phyloP scores from a whole-genome alignment of 495 filamentous ascomycete genomes.

The Lasiosphaeria miniovina region DNA sequence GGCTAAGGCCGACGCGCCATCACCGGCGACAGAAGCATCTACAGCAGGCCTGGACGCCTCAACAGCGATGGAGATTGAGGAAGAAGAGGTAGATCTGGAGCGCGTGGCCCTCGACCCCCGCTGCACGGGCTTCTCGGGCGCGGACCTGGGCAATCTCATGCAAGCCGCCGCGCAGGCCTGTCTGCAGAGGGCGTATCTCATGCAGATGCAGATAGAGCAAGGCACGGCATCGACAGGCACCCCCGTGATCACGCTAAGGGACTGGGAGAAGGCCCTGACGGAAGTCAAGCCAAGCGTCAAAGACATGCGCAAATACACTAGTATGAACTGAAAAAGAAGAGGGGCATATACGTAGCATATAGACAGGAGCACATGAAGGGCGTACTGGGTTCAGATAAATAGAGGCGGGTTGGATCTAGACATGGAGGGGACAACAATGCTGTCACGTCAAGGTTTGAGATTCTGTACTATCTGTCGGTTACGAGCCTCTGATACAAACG shows the following conservation, averaged over 20 bases:
- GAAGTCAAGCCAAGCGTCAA: constrained; percentile 80
- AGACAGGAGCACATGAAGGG: neutral
- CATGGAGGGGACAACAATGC: no score
- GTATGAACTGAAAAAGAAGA: constrained; percentile 4
- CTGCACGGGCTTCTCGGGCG: constrained; percentile 86
- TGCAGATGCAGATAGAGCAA: constrained; percentile 6
- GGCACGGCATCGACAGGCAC: constrained; percentile 21
- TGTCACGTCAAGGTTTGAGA: no score
- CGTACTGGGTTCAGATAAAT: no score
- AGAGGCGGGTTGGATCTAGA: no score
- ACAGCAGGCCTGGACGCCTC: constrained; percentile 4
- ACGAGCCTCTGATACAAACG: no score
- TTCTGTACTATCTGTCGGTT: no score
- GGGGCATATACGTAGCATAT: neutral
- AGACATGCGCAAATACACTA: constrained; percentile 39
- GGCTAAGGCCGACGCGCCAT: constrained; percentile 9
- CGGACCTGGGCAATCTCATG: constrained; percentile 77
- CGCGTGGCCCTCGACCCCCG: constrained; percentile 60
- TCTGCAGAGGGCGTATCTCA: constrained; percentile 54
- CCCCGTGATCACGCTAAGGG: constrained; percentile 58
- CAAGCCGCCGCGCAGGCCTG: constrained; percentile 75
- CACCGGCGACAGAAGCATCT: constrained; percentile 9
- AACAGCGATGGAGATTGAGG: constrained; percentile 9
- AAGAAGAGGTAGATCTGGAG: constrained; percentile 44
- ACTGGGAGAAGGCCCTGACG: constrained; percentile 72